Evolutionary conservation across 495 filamentous ascomycete genomes (phyloP).

Genomic region (Aspergillus funiculosus): DNA sequence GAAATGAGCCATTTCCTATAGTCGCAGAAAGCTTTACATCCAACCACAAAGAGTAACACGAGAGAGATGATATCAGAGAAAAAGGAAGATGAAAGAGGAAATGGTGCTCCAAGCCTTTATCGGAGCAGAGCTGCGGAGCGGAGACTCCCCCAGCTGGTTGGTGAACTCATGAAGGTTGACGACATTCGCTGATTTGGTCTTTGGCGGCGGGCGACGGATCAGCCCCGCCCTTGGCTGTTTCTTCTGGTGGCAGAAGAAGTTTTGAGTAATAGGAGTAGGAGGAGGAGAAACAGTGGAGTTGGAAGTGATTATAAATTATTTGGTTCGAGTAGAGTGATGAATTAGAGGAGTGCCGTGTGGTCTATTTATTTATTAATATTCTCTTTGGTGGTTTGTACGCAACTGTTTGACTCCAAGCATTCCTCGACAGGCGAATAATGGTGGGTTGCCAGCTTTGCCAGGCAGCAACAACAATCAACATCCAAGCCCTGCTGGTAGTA

Average conservation of each 20-base stretch:
- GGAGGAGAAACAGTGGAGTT: no score
- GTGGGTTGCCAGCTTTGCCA: conserved; percentile 6
- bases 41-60: no score
- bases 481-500: neutral
- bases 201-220: conserved; percentile 6
- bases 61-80: conserved; percentile 14
- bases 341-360: no score
- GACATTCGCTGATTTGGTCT: neutral
- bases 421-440: neutral
- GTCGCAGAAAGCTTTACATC: neutral
- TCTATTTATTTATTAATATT: no score
- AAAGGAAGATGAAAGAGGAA: conserved; percentile 18
- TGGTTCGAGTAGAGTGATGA: no score
- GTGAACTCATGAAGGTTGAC: conserved; percentile 3
- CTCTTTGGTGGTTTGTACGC: no score
- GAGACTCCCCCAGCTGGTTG: conserved; percentile 14
- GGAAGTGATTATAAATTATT: neutral
- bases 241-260: neutral
- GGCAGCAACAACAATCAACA: conserved; percentile 10
- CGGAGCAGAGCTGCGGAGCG: conserved; percentile 28
- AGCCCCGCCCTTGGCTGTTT: conserved; percentile 14
- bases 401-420: no score
- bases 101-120: conserved; percentile 7
- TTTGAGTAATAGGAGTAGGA: no score
- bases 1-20: conserved; percentile 66